Percentiles rank a stretch among this genome's conserved stretches.
Evolutionary conservation across 2,329 filamentous ascomycete species (phyloP).

Genomic region (Dactylellina sp.): DNA sequence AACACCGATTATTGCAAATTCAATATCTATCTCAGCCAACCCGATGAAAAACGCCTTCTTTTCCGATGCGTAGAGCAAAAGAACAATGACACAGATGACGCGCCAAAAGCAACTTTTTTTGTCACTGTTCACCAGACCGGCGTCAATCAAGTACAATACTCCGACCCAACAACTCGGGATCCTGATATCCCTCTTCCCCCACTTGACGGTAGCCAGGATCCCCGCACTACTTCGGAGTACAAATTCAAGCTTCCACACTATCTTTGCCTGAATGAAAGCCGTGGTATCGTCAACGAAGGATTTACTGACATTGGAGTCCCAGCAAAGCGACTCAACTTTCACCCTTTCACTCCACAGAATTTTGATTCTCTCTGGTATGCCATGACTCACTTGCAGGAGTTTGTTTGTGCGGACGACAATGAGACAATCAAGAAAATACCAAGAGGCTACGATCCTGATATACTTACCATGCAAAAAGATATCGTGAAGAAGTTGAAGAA

Average conservation of each 20-base stretch:
- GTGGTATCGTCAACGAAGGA: conserved; percentile 21
- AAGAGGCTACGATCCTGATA: not conserved
- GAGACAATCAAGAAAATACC: conserved; percentile 8
- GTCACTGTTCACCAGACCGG: conserved; percentile 53
- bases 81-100: conserved; percentile 20
- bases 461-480: conserved; percentile 3
- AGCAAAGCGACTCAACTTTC: conserved; percentile 32
- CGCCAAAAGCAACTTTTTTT: conserved; percentile 46
- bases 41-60: conserved; percentile 41
- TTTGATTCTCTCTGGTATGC: conserved; percentile 52
- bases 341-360: conserved; percentile 36
- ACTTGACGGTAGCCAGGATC: conserved; percentile 38
- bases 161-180: conserved; percentile 39
- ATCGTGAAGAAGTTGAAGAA: conserved; percentile 18
- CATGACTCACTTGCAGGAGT: conserved; percentile 48
- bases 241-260: conserved; percentile 49
- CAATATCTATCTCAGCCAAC: conserved; percentile 48
- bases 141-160: conserved; percentile 51
- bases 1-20: conserved; percentile 22
- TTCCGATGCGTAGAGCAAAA: conserved; percentile 53
- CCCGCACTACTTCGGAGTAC: conserved; percentile 36
- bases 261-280: conserved; percentile 44
- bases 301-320: conserved; percentile 47
- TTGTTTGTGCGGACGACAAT: conserved; percentile 40
- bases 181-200: conserved; percentile 29